phyloP scores from a whole-genome alignment of 164 flowering plant genomes.

The Aristolochia fimbriata region DNA sequence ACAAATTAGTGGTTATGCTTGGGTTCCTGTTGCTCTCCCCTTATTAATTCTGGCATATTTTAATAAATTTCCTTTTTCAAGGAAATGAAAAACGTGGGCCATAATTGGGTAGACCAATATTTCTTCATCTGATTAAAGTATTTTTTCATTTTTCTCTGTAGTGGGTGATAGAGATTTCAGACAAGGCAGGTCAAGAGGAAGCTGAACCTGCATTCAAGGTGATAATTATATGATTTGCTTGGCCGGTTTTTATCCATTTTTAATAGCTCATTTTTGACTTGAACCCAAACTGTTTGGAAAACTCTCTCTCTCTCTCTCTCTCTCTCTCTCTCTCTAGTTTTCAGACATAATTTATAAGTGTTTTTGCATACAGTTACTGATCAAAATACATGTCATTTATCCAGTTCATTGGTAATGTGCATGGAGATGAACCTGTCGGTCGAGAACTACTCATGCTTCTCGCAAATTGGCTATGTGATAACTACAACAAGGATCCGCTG shows the following conservation, averaged over 20 bases:
- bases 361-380: too few relatives aligned
- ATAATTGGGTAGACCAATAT: too few relatives aligned
- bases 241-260: constrained; percentile 8
- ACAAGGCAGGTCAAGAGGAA: constrained; percentile 72
- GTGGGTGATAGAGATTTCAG: constrained; percentile 94
- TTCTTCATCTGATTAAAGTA: not conserved
- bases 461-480: constrained; percentile 93
- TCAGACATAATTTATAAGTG: too few relatives aligned
- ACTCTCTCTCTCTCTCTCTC: not conserved
- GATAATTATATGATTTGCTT: not conserved
- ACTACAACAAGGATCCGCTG: constrained; percentile 70
- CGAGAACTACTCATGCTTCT: constrained; percentile 78
- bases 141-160: constrained; percentile 14
- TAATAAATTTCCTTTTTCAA: not conserved
- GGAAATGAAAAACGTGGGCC: not conserved
- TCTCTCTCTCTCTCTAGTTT: not conserved
- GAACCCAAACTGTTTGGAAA: not conserved
- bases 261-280: not conserved
- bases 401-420: constrained; percentile 93
- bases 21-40: too few relatives aligned
- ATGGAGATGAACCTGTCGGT: constrained; percentile 99
- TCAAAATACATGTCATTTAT: constrained; percentile 11
- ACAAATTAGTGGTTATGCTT: not conserved
- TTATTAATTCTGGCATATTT: not conserved
- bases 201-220: constrained; percentile 96